Evolutionary conservation across 2,329 filamentous ascomycete genomes (phyloP).

Genomic region (Colletotrichum kahawae): DNA sequence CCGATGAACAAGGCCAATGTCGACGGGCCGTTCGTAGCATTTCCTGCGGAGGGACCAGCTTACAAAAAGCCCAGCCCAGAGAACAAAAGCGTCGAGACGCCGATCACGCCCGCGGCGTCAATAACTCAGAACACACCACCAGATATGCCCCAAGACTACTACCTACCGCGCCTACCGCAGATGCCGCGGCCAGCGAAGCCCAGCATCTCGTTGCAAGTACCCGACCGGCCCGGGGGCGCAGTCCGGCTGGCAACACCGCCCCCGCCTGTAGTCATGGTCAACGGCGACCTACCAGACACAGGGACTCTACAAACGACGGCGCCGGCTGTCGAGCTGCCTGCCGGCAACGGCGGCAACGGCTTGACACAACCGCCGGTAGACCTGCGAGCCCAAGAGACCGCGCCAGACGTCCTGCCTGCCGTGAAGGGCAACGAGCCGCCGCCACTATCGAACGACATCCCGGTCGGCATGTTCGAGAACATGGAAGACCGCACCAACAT

Average conservation of each 20-base stretch:
- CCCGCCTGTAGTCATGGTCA: slow-evolving; percentile 56
- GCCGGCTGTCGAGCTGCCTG: neutral
- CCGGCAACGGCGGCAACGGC: neutral
- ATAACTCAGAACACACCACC: slow-evolving; percentile 6
- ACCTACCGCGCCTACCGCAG: neutral
- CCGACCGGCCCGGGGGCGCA: slow-evolving; percentile 61
- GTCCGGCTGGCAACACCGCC: slow-evolving; percentile 68
- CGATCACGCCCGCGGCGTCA: neutral
- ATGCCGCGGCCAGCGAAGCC: slow-evolving; percentile 35
- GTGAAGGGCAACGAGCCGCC: neutral
- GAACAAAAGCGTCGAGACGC: slow-evolving; percentile 33
- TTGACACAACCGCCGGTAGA: neutral
- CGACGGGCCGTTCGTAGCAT: slow-evolving; percentile 73
- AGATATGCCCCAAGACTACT: neutral
- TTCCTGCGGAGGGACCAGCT: slow-evolving; percentile 63
- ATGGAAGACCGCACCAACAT: slow-evolving; percentile 57
- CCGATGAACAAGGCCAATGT: slow-evolving; percentile 67
- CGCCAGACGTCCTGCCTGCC: neutral
- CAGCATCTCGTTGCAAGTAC: slow-evolving; percentile 45
- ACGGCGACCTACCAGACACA: slow-evolving; percentile 38
- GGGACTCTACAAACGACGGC: neutral
- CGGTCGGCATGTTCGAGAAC: slow-evolving; percentile 31
- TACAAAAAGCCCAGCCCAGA: slow-evolving; percentile 46
- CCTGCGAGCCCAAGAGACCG: neutral
- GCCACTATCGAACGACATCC: neutral